Evolutionary conservation across 2,329 filamentous ascomycete genomes (phyloP), one percentile per base, ranked within the genome.

Genomic region (Botrytis medusae): DNA sequence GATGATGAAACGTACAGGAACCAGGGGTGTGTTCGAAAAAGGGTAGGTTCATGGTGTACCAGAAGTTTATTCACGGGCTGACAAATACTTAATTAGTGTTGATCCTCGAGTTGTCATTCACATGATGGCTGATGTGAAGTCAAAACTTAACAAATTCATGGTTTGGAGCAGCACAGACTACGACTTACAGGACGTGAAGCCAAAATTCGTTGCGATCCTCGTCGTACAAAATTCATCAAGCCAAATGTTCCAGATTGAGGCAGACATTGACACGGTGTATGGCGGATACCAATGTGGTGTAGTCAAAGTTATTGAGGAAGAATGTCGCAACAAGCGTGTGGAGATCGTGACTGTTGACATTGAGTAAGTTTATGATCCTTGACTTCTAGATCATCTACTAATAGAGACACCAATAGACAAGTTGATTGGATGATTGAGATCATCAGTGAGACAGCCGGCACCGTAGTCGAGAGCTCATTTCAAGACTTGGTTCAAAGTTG

Each of bases 391-490:
- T 71, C 6, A 40, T 14, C 18, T 34, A 46, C 65, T 72, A 42
- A 68, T 62, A 61, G 61, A 32, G 44, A 37, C 34, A 37, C 16
- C 54, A 5, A 40, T 71, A 81, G 80, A 59, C 63, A 76, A 51
- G 54, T 80, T 51, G 77, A 81, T 70, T 81, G 79, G 78, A 74
- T 73, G n/a, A 37, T 81, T 16, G 79, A 80, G 40, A 76, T 81
- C 18, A 77, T 80, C 40, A 77, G 78, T 2, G 79, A 81, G 54
- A 76, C 77, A 44, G 73, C 73, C 9, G 74, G 79, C 34, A 64
- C 74, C 29, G 71, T 75, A 10, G 60, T 77, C 20, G 77, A 77
- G 29, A 25, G 72, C 12, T 67, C 72, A 20, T 74, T 79, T 29
- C 60, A 74, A 25, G 40, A 64, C 32, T 62, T 79, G 16, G 75